These are phyloP conservation scores for Castanea crenata DNA, from an alignment of 306 rosid genomes.

Conservation along the genomic window DNA sequence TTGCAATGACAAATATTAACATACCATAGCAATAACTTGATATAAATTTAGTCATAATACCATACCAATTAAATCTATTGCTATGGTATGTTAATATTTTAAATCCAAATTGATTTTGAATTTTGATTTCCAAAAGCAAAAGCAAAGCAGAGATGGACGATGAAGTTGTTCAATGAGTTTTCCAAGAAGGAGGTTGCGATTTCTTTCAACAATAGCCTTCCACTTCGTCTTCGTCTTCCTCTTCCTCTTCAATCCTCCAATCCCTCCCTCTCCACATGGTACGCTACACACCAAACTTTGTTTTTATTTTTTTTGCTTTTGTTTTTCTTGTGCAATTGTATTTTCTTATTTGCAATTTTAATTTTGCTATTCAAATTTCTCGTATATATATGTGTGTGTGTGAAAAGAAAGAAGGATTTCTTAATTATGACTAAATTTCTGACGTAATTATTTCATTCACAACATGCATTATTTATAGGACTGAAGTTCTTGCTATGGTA, in stretches of 20 bases:
- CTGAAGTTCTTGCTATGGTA: too few relatives aligned
- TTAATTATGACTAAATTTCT: too few relatives aligned
- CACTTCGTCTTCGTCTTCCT: slow-evolving; percentile 53
- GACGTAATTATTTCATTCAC: too few relatives aligned
- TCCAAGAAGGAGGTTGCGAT: slow-evolving; percentile 98
- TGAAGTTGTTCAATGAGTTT: slow-evolving; percentile 92
- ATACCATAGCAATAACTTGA: too few relatives aligned
- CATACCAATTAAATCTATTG: too few relatives aligned
- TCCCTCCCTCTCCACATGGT: slow-evolving; percentile 99
- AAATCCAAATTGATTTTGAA: background rate
- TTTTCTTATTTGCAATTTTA: background rate
- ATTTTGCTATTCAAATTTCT: too few relatives aligned
- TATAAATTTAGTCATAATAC: too few relatives aligned
- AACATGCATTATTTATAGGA: too few relatives aligned
- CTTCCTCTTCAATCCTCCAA: slow-evolving; percentile 87
- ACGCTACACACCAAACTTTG: slow-evolving; percentile 2
- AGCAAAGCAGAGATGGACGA: slow-evolving; percentile 54
- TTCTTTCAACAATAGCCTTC: slow-evolving; percentile 87
- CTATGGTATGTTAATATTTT: too few relatives aligned
- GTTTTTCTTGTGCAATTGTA: background rate
- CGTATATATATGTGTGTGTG: too few relatives aligned
- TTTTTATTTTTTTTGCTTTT: background rate
- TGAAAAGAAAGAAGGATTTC: too few relatives aligned
- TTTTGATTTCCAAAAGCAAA: background rate
- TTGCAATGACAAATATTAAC: too few relatives aligned